Base-by-base conservation (phyloP, 1,139 yeast genomes). In the Pichia sp. region DNA sequence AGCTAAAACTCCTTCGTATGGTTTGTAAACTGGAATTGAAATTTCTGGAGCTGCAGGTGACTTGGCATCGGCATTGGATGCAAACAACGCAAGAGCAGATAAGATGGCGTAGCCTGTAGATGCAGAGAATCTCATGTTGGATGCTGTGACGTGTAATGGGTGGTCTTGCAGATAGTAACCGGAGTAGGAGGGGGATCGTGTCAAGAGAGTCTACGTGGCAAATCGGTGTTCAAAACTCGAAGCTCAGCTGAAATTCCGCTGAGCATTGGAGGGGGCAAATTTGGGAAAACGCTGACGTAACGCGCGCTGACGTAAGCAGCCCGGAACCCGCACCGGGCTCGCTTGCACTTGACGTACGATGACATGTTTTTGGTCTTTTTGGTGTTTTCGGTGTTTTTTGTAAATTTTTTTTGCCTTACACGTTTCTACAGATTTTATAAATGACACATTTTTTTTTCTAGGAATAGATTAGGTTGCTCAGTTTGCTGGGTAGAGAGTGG, bases 1-100 rank as follows among this genome's bases (percentile, higher is more conserved):
- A 1, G 65, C 44, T 20, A 76, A 59, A 12, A 56, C 55, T 12
- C 58, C 59, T 30, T 66, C 67, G 48, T 68, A 72, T 3, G 55
- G 52, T 30, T 28, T 28, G 19, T 43, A 51, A 10, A 14, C 14
- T 30, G 33, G 27, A n/a, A 36, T 27, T 7, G 33, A 8, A 30
- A n/a, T 14, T 12, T 30, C 33, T 10, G 38, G 35, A 21, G 34
- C 22, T 3, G 43, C 44, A 17, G 22, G 12, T 2, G 28, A 10
- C 12, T 24, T 24, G 12, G 28, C 28, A 24, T 24, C 34, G 4
- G 15, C 39, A 14, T 21, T 20, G 8, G 28, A 17, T 4, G 36
- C 19, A 8, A 44, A 36, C 19, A 31, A 20, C 9, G 35, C 28
- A 14, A 39, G 28, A 6, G 37, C 15, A 11, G 38, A 19, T 14